Base-by-base conservation (phyloP, 2,329 filamentous ascomycete genomes). In the Claviceps citrina region DNA sequence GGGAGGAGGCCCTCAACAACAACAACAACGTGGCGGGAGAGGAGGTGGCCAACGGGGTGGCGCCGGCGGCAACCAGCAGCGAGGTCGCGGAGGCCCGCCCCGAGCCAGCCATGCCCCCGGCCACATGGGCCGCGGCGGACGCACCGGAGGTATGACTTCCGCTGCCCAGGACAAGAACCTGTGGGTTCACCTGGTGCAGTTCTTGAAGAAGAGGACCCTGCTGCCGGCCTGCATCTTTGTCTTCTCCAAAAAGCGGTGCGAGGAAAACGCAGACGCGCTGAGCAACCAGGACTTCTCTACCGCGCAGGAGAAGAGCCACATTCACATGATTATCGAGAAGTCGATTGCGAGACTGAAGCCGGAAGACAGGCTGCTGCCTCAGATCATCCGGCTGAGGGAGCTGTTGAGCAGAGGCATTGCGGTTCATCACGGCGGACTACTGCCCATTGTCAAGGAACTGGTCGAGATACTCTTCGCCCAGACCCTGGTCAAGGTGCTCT, bases 391-490 rank as follows among this genome's bases (percentile, higher is more conserved):
- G 18, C 67, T 96, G 38, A 73, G 86, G 44, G 91, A 95, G 50
- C 70, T 96, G 39, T 68, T 98, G 16, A 73, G 81, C 44, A 73
- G 91, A 49, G 91, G 91, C 42, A 86, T 98, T 50, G 91, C 91
- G 19, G 91, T 98, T 0, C 91, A 98, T 54, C 91, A 98, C 55
- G 89, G 91, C 46, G 91, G 91, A 27, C 68, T 98, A 46, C 62
- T 98, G 18, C 91, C 91, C 0, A 98, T 98, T 46, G 86, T 96
- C 50, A 98, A 98, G 59, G 91, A 98, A 58, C 76, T 96, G 19
- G 91, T 98, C 1, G 91, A 98, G 59, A 93, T 98, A 39, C 63
- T 98, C 13, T 98, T 98, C 51, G 89, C 91, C 0, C 86, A 84
- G 59, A 93, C 87, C 1, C 65, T 98, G 41, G 91, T 98, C 43